These are phyloP conservation scores for Lactarius hatsudake DNA, from an alignment of 768 basidiomycete genomes.

Conservation along the genomic window DNA sequence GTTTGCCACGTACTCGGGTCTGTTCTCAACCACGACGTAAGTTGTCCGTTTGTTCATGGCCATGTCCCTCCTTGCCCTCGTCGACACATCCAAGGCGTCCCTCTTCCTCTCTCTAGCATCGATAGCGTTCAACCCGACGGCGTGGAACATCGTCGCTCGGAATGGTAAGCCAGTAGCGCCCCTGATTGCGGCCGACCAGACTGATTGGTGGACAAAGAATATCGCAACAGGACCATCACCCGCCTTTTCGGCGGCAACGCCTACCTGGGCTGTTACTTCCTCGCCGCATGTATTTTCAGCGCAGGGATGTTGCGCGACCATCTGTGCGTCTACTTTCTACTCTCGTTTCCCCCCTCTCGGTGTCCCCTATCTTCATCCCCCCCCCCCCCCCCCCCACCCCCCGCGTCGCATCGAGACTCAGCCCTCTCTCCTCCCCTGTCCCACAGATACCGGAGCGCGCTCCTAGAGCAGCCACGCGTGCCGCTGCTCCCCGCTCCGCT, in stretches of 20 bases:
- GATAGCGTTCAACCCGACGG: slow-evolving; percentile 88
- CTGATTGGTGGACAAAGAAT: slow-evolving; percentile 44
- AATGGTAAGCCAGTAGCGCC: slow-evolving; percentile 58
- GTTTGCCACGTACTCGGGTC: slow-evolving; percentile 6
- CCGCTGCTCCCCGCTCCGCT: slow-evolving; percentile 65
- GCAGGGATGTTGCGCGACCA: slow-evolving; percentile 84
- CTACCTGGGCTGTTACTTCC: slow-evolving; percentile 78
- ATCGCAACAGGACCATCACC: slow-evolving; percentile 85
- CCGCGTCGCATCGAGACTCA: background rate
- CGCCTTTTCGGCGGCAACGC: slow-evolving; percentile 75
- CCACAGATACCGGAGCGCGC: slow-evolving; percentile 68
- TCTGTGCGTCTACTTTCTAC: too few species aligned
- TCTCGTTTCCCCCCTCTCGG: background rate
- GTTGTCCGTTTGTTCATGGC: slow-evolving; percentile 18
- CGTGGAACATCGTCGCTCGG: slow-evolving; percentile 93
- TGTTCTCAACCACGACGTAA: slow-evolving; percentile 10
- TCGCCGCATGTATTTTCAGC: slow-evolving; percentile 80
- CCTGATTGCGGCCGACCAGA: slow-evolving; percentile 26
- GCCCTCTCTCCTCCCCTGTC: background rate
- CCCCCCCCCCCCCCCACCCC: too few species aligned
- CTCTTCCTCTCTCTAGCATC: slow-evolving; percentile 62
- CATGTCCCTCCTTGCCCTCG: slow-evolving; percentile 33
- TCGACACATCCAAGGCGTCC: slow-evolving; percentile 66
- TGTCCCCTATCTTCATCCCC: background rate
- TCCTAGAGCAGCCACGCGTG: slow-evolving; percentile 69